Percentiles rank a stretch among this genome's conserved stretches.
These are phyloP conservation scores for Curvularia spicifera DNA, from an alignment of 2,329 filamentous ascomycete species.

Conservation along the genomic window DNA sequence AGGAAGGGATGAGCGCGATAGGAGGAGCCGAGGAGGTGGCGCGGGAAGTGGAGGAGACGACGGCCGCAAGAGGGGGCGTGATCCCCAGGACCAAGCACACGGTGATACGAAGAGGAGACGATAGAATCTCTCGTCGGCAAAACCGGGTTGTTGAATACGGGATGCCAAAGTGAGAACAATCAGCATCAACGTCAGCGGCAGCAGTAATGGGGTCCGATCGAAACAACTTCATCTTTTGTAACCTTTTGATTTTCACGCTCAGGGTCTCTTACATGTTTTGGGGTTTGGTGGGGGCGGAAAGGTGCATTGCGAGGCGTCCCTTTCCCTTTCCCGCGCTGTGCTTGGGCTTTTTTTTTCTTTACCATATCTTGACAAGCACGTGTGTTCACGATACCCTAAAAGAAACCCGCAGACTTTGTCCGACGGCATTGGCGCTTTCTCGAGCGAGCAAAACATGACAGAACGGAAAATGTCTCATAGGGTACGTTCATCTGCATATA, in stretches of 20 bases:
- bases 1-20: constrained; percentile 35
- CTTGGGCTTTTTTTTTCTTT: not conserved
- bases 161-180: not conserved
- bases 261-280: not conserved
- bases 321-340: not conserved
- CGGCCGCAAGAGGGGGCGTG: constrained; percentile 31
- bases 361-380: not conserved
- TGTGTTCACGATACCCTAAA: not conserved
- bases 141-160: not conserved
- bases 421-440: not conserved
- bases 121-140: constrained; percentile 14
- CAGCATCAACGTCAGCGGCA: not conserved
- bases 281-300: not conserved
- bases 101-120: constrained; percentile 34
- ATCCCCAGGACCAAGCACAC: constrained; percentile 32
- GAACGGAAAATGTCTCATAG: not conserved
- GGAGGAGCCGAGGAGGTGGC: constrained; percentile 27
- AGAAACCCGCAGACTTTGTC: not conserved
- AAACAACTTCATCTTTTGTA: not conserved
- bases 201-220: not conserved
- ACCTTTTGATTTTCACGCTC: not conserved
- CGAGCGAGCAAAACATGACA: not conserved
- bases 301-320: constrained; percentile 1
- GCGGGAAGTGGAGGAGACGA: constrained; percentile 27
- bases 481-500: not conserved